Conservation (phyloP, 768 basidiomycete genomes). For the Leccinum uliginosum region DNA sequence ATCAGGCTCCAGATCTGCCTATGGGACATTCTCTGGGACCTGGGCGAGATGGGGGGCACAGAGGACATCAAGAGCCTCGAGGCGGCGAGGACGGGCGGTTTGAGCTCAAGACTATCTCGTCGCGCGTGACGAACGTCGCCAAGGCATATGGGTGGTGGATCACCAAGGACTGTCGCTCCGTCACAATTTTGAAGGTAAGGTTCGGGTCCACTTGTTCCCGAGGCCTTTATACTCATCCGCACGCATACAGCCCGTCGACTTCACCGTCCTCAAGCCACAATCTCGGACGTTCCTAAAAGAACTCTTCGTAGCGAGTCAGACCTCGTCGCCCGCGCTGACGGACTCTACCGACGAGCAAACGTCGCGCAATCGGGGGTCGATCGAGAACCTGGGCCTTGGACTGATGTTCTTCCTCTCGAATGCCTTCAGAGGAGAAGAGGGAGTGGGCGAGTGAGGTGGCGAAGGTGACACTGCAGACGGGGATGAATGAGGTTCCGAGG, state of each 20-base stretch:
- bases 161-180: constrained; percentile 70
- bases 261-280: constrained; percentile 63
- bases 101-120: constrained; percentile 53
- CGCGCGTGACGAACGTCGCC: constrained; percentile 68
- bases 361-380: constrained; percentile 48
- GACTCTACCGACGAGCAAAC: constrained; percentile 33
- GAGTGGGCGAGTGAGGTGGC: constrained; percentile 66
- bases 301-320: constrained; percentile 70
- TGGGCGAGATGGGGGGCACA: constrained; percentile 85
- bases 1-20: constrained; percentile 92
- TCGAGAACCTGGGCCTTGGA: constrained; percentile 68
- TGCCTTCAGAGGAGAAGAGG: constrained; percentile 37
- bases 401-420: constrained; percentile 64
- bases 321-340: constrained; percentile 58
- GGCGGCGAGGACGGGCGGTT: constrained; percentile 36
- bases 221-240: neutral
- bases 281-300: constrained; percentile 65
- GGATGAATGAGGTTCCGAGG: constrained; percentile 50
- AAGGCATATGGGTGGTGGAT: constrained; percentile 91
- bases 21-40: constrained; percentile 94
- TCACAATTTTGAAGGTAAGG: constrained; percentile 79
- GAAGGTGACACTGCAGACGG: constrained; percentile 62
- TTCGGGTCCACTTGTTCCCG: neutral
- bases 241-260: constrained; percentile 73
- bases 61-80: constrained; percentile 63